Evolutionary conservation across 2,329 filamentous ascomycete genomes (phyloP), one percentile per base, ranked within the genome.

Genomic region (Penicillium frequentans): DNA sequence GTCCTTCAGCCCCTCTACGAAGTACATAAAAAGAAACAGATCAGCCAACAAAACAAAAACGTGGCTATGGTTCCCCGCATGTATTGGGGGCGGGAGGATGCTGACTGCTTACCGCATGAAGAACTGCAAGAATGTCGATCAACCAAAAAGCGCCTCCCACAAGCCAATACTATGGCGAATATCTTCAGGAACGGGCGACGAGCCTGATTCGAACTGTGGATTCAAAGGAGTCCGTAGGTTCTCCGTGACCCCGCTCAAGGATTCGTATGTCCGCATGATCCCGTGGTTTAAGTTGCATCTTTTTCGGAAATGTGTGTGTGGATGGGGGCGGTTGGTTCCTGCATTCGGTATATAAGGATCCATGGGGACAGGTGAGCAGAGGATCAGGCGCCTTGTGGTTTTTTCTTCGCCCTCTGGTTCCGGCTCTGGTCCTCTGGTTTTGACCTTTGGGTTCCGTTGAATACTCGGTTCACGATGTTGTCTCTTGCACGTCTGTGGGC

Each of bases 41-140:
- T 19, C 19, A 46, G 16, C 50, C n/a, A 31, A n/a, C 11, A 19
- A 3, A 14, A 8, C 1, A 26, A 14, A 9, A 19, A 19, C 44
- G 16, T 21, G 49, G 11, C n/a, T 31, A 9, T 19, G 23, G 39
- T 19, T 49, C 52, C 44, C 52, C 45, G 23, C 52, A 48, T 29
- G 21, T 37, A 9, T 24, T 26, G 42, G 35, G 44, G 35, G 21
- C 48, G n/a, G 48, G 42, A 39, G 21, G n/a, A 53, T 45, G 39
- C 52, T 49, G 35, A 56, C 52, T 52, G 47, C 54, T 54, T 55
- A 33, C 54, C 35, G 37, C 39, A 50, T 55, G 58, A 61, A 58
- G 54, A 58, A 56, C 58, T 58, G 55, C 50, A 61, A 33, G 48
- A 54, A 57, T 60, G 64, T 44, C 50, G 64, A 65, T 65, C 64